Conservation (phyloP, 257 asterid species). For the Jaltomata sinuosa region DNA sequence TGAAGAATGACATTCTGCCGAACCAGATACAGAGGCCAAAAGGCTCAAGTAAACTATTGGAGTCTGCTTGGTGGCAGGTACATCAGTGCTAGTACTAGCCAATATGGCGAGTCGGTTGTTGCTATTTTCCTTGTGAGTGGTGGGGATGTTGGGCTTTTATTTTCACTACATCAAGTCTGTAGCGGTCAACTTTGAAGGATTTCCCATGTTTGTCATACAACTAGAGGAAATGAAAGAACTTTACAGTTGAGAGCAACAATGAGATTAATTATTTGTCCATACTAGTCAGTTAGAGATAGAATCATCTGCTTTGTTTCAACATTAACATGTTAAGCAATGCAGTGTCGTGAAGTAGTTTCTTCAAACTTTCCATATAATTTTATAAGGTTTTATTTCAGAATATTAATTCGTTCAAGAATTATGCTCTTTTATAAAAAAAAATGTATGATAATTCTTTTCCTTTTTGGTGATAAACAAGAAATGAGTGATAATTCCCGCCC, state of each 20-base stretch:
- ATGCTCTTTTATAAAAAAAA: background rate
- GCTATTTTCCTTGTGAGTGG: background rate
- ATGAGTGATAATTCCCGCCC: background rate
- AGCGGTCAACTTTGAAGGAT: background rate
- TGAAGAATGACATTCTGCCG: background rate
- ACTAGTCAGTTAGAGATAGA: background rate
- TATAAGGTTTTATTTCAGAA: background rate
- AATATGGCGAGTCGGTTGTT: background rate
- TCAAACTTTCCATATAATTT: background rate
- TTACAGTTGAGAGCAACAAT: background rate
- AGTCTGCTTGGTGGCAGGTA: background rate
- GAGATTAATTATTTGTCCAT: background rate
- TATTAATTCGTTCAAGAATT: background rate
- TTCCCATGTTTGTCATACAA: background rate
- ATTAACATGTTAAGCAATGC: background rate
- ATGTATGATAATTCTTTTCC: background rate
- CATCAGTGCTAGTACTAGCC: background rate
- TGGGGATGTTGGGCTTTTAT: background rate
- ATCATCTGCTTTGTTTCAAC: background rate
- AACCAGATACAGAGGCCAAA: background rate
- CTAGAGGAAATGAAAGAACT: background rate
- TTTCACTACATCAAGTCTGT: background rate
- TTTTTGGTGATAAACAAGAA: background rate
- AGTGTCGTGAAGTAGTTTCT: background rate
- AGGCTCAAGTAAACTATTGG: background rate